Base-by-base conservation (phyloP, 202 grass and related monocot species). In the Zoysia matrella region DNA sequence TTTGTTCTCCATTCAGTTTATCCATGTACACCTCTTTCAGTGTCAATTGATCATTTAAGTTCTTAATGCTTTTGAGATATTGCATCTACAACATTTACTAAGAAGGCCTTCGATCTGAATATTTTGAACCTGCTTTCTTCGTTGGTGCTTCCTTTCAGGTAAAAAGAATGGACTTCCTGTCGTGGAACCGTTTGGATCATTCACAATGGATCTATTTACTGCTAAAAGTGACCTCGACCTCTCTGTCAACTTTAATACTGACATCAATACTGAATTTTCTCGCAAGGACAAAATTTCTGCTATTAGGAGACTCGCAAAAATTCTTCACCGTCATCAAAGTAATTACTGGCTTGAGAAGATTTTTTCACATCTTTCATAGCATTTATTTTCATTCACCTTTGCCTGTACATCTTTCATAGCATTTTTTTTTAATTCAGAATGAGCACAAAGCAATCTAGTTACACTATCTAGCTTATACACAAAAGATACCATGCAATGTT, bases 171-270 rank as follows among this genome's bases (percentile, higher is more conserved):
- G 63, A 8, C 67, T 86, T 64, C 92, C 92, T 9, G 30, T 78
- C 69, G 92, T 95, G 67, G 87, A 93, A 85, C 67, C 91, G 69
- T 98, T 98, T 76, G 96, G 96, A 55, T 98, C 96, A 39, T 98
- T 98, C 78, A 93, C 83, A 46, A 98, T 98, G 96, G 87, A 98
- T 73, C 87, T 98, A 58, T 98, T 98, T 93, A 95, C 90, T 68
- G 13, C 92, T 41, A 67, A 82, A 85, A 98, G 96, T 89, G 96
- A 98, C 71, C 88, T 98, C 76, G 96, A 98, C 72, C 87, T 95
- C 39, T 98, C 96, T 52, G 52, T 98, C 70, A 98, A 98, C 71
- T 98, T 98, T 82, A 88, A 80, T 58, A 72, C n/a, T 40, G 75
- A 86, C 57, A 80, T 42, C 70, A 52, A 58, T 13, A 47, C 44